Evolutionary conservation across 1,139 yeast genomes (phyloP), one percentile per base, ranked within the genome.

Genomic region (Sugiyamaella grinbergsii): DNA sequence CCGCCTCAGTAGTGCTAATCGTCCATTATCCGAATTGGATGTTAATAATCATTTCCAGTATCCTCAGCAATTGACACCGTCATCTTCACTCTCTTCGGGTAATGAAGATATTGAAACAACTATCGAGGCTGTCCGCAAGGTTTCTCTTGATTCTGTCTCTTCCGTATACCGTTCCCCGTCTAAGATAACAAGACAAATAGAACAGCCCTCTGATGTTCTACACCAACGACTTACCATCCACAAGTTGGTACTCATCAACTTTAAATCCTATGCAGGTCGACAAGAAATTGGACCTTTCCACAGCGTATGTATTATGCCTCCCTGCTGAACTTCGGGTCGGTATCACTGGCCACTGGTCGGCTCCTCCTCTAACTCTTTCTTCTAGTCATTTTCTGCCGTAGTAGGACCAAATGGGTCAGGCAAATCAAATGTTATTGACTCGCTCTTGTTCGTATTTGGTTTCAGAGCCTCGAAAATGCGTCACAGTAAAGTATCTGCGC

Each of bases 371-470:
- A 29, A 29, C 33, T 16, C 24, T 8, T 8, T 8, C 28, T 18
- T 19, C 8, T 73, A 90, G 40, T 88, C 95, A 1, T 94, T 94
- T 65, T 88, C 96, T 6, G 97, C 99, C 0, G 95, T 94, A 7
- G 98, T 94, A n/a, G 99, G 99, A 0, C 98, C 98, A 3, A 94
- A 94, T 67, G 99, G 99, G 26, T 87, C 96, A 36, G 98, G 98
- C 6, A 93, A 93, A 69, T 91, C 98, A 10, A 94, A 94, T 65
- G 98, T 94, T 34, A 94, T 94, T 58, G 99, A 94, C 66, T 87
- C 98, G 1, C 79, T 94, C 79, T 74, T 94, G 54, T 94, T 94
- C 69, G 98, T 94, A 2, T 94, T 94, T 71, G 99, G 99, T 0
- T 94, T 94, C 69, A 76, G 98, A 56, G 98, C 98, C 0, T 81